Base-by-base conservation (phyloP, 805 yeast genomes). In the Metschnikowia sp. region DNA sequence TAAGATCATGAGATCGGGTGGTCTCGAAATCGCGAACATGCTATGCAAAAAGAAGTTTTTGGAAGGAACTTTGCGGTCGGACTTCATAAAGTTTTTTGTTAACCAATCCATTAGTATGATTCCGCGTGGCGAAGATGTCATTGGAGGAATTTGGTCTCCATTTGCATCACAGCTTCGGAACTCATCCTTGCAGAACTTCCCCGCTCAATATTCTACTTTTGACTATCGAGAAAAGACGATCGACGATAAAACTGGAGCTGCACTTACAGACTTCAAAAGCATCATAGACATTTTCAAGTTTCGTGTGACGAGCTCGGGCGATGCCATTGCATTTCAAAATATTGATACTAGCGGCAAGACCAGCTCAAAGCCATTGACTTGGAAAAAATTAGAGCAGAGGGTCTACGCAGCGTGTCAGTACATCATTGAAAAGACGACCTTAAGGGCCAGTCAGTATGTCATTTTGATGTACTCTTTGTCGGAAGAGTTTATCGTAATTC, bases 21-120 rank as follows among this genome's bases (percentile, higher is more conserved):
- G 97, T 8, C 75, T 88, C 18, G 98, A 94, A 57, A 86, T 94
- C 52, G 98, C 98, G 0, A 94, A 91, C 56, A 88, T 83, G 86
- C 77, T 83, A 58, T 89, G 87, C 66, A 88, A 84, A 59, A 80
- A 83, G 54, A 78, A 81, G 54, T 90, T 90, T 61, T 72, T 83
- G 36, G 86, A 82, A 54, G 98, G 98, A 2, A 73, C 78, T n/a
- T 68, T 94, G 19, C 75, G 80, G n/a, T 83, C 96, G 0, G 83
- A 80, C 28, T 91, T 82, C 65, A 89, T 90, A 44, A 89, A 88
- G 60, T 94, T 90, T 61, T 84, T 84, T 50, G 75, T 86, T 22
- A 70, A 78, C 29, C 77, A 78, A 42, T 80, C 90, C 0, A 68
- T 89, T 8, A 75, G 83, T 42, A 76, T 81, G 59, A 69, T 88